Conservation (phyloP, 352 stramenopile genomes). For the Halophytophthora batemanensis region DNA sequence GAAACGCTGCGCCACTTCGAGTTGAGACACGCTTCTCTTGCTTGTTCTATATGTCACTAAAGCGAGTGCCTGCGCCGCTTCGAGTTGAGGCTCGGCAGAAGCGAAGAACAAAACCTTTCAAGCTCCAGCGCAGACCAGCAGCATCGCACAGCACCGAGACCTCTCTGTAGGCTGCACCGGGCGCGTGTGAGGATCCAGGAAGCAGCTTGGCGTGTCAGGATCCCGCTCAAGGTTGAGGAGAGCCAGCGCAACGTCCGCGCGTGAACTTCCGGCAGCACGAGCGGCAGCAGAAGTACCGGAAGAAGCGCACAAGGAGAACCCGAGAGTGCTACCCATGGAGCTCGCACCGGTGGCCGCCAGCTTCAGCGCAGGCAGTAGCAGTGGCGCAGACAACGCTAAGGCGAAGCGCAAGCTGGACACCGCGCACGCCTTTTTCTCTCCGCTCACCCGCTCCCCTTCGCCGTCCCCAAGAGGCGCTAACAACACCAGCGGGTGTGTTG, state of each 20-base stretch:
- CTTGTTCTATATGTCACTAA: too few species aligned
- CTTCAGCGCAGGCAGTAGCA: slow-evolving; percentile 14
- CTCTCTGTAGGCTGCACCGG: neutral
- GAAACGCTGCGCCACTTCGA: neutral
- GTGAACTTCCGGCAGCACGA: too few species aligned
- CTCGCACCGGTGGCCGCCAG: slow-evolving; percentile 14
- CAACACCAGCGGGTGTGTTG: slow-evolving; percentile 16
- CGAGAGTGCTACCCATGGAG: slow-evolving; percentile 25
- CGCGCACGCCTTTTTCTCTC: slow-evolving; percentile 16
- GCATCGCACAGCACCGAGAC: neutral
- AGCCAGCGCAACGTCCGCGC: too few species aligned
- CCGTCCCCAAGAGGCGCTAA: slow-evolving; percentile 8
- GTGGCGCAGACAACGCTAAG: slow-evolving; percentile 35
- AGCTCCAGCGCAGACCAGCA: neutral
- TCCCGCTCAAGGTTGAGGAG: too few species aligned
- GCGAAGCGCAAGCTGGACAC: slow-evolving; percentile 71
- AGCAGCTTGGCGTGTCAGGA: neutral
- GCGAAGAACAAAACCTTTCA: slow-evolving; percentile 13
- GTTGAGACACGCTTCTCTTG: neutral
- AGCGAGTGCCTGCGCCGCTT: too few species aligned
- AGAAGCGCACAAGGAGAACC: too few species aligned
- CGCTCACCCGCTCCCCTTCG: slow-evolving; percentile 13
- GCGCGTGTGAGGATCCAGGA: neutral
- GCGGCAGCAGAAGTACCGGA: too few species aligned
- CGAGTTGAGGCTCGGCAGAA: too few species aligned